A percentile compares a stretch with the other conserved stretches of the same genome.
These are phyloP conservation scores for Fusarium verticillioides DNA, from an alignment of 2,329 filamentous ascomycete species.

Conservation along the genomic window DNA sequence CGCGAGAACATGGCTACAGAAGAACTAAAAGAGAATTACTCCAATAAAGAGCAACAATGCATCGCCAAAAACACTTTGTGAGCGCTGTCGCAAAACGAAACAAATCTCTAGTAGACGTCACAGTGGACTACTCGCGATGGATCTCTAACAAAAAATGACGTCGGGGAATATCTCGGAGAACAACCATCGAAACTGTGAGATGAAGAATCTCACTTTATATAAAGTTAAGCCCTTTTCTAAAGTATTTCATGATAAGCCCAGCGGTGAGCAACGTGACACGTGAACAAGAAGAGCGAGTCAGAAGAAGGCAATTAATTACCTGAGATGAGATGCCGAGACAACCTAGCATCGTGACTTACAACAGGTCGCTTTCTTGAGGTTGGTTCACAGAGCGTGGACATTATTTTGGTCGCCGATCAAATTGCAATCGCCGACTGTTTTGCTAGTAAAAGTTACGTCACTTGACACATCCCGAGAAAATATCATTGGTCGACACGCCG, in stretches of 20 bases:
- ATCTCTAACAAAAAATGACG: constrained; percentile 18
- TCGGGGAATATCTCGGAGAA: constrained; percentile 31
- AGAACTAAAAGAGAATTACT: not conserved
- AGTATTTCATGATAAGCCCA: constrained; percentile 8
- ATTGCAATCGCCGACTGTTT: constrained; percentile 36
- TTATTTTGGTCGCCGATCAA: constrained; percentile 22
- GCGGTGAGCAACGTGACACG: constrained; percentile 33
- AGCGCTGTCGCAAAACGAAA: not conserved
- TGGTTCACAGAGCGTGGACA: not conserved
- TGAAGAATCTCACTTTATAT: constrained; percentile 17
- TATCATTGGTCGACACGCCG: constrained; percentile 14
- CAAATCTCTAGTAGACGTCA: constrained; percentile 12
- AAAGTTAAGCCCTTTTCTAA: not conserved
- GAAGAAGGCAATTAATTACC: not conserved
- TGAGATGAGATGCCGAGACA: constrained; percentile 32
- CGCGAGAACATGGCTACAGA: constrained; percentile 30
- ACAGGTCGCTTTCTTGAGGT: not conserved
- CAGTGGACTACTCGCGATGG: constrained; percentile 18
- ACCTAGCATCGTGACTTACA: constrained; percentile 25
- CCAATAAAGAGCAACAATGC: constrained; percentile 6
- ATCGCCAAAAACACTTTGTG: constrained; percentile 15
- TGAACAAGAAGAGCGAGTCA: constrained; percentile 14
- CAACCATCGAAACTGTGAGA: constrained; percentile 1
- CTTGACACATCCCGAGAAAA: not conserved
- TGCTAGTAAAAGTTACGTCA: constrained; percentile 32